Evolutionary conservation across 495 filamentous ascomycete genomes (phyloP), one percentile per base, ranked within the genome.

Genomic region (Saxophila tyrrhenica): DNA sequence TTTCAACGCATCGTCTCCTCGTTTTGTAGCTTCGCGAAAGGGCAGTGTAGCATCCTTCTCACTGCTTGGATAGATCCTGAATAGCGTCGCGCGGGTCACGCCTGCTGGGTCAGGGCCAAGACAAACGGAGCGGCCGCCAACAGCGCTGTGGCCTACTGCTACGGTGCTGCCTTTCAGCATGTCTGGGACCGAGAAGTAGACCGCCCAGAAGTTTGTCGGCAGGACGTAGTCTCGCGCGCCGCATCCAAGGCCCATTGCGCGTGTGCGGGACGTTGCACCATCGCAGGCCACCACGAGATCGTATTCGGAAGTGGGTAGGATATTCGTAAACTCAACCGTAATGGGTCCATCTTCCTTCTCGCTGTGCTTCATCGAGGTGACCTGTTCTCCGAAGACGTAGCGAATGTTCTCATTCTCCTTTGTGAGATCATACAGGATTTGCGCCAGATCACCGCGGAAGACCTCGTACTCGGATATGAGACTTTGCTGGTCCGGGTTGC

Each of bases 381-480:
- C 48, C 39, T 69, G 65, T 56, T 67, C 68, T 19, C 69, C 71
- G 55, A 78, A 80, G 10, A 74, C 39, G 42, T 77, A 75, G 19
- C 64, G 58, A 52, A 78, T 65, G 15, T 66, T 66, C 2, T 66
- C 52, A 47, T 69, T 39, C 19, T 68, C 56, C 50, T 73, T 71
- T 10, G 71, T 76, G 25, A 66, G 52, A 21, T 75, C 67, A 53
- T 72, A 72, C 3, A 63, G 47, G 19, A 81, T 69, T 19, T 62
- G 29, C 16, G 67, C 68, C 23, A 82, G 56, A 53, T 81, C 74
- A 7, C 75, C 76, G 5, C 79, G 66, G 56, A 78, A 69, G 22
- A 82, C 75, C 63, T 81, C 79, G 51, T 66, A 80, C 61, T 81
- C 78, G 5, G 73, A 75, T 8, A 73, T 68, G 1, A 77, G 63